A percentile compares a stretch with the other conserved stretches of the same genome.
These are phyloP conservation scores for Cicer cuneatum DNA, from an alignment of 306 rosid genomes.

Conservation along the genomic window DNA sequence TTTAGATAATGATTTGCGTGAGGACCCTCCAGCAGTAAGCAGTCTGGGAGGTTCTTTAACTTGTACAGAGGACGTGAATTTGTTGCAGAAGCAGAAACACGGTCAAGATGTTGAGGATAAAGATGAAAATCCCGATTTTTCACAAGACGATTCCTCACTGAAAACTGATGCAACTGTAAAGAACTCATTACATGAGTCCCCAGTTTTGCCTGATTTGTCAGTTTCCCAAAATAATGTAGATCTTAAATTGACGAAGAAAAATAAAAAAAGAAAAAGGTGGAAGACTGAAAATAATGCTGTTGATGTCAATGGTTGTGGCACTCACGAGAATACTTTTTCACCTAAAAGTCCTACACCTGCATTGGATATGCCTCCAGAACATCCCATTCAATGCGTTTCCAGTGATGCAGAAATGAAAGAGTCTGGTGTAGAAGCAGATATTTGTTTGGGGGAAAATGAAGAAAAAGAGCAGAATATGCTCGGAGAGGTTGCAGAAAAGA, in stretches of 20 bases:
- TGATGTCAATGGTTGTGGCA: conserved; percentile 35
- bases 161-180: conserved; percentile 37
- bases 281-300: conserved; percentile 25
- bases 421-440: conserved; percentile 35
- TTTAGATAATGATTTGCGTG: conserved; percentile 26
- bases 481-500: conserved; percentile 37
- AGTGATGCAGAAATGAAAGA: conserved; percentile 40
- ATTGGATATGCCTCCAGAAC: conserved; percentile 33
- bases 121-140: conserved; percentile 30
- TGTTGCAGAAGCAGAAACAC: conserved; percentile 3
- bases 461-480: conserved; percentile 28
- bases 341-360: conserved; percentile 37
- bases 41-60: conserved; percentile 32
- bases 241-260: conserved; percentile 25
- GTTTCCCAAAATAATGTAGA: conserved; percentile 38
- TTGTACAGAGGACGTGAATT: conserved; percentile 33
- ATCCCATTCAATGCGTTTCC: conserved; percentile 18
- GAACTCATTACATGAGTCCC: conserved; percentile 30
- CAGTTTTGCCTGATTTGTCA: conserved; percentile 36
- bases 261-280: conserved; percentile 33
- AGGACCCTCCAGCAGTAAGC: conserved; percentile 5
- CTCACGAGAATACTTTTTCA: conserved; percentile 37
- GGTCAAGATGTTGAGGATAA: conserved; percentile 1
- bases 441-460: conserved; percentile 40
- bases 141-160: conserved; percentile 11